These are phyloP conservation scores for Blastobotrys indianensis DNA, from an alignment of 1,139 yeast species.

Conservation along the genomic window DNA sequence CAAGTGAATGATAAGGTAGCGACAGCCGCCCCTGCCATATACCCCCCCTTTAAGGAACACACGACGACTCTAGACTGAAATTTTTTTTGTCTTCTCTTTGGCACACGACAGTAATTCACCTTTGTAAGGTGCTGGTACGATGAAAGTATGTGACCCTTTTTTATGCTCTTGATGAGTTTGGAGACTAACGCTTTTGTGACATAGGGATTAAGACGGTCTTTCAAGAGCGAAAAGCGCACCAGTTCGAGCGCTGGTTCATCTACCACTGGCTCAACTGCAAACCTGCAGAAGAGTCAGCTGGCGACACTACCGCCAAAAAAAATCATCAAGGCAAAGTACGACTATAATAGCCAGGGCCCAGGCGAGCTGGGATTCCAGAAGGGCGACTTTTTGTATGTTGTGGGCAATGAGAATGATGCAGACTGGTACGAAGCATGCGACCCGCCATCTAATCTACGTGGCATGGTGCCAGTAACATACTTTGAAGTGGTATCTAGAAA, in stretches of 20 bases:
- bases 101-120: neutral
- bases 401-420: slow-evolving; percentile 52
- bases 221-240: slow-evolving; percentile 32
- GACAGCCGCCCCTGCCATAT: no score
- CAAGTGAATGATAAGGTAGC: no score
- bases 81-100: neutral
- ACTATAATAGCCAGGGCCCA: slow-evolving; percentile 72
- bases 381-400: slow-evolving; percentile 87
- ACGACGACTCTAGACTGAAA: neutral
- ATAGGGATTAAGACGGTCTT: slow-evolving; percentile 34
- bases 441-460: slow-evolving; percentile 70
- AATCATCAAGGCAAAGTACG: slow-evolving; percentile 77
- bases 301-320: slow-evolving; percentile 53
- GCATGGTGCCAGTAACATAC: slow-evolving; percentile 81
- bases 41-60: neutral
- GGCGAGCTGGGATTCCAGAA: slow-evolving; percentile 72
- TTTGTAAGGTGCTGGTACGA: neutral
- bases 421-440: slow-evolving; percentile 90
- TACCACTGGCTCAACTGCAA: neutral
- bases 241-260: slow-evolving; percentile 18
- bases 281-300: slow-evolving; percentile 15
- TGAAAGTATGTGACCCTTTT: slow-evolving; percentile 2
- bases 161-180: neutral
- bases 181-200: neutral
- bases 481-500: slow-evolving; percentile 72